phyloP scores from a whole-genome alignment of 495 filamentous ascomycete species.

The Neurospora terricola region DNA sequence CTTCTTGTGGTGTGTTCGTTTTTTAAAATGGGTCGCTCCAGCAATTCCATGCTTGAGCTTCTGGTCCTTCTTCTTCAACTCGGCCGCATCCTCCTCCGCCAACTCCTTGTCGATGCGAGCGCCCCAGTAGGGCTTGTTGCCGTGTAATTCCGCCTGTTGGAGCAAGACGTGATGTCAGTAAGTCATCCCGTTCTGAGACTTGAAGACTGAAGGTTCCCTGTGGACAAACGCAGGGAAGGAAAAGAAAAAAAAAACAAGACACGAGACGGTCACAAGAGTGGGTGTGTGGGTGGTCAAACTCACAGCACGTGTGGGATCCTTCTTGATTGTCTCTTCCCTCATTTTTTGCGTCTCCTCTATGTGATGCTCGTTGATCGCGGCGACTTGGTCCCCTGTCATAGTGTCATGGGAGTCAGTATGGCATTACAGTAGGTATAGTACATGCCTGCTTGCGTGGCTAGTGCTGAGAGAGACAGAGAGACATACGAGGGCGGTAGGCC shows the following conservation, averaged over 20 bases:
- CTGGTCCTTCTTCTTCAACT: conserved; percentile 11
- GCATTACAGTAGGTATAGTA: neutral
- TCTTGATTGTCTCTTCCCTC: conserved; percentile 12
- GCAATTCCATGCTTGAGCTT: neutral
- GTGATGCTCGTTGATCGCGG: conserved; percentile 8
- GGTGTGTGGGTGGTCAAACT: neutral
- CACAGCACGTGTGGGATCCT: conserved; percentile 15
- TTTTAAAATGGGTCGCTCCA: neutral
- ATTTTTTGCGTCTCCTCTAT: conserved; percentile 5
- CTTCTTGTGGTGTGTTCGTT: neutral
- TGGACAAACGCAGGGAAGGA: neutral
- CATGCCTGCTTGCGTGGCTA: neutral
- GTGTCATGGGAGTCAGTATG: neutral
- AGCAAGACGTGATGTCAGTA: neutral
- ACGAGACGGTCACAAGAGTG: neutral
- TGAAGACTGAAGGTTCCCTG: neutral
- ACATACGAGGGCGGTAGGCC: conserved; percentile 15
- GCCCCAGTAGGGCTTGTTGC: conserved; percentile 14
- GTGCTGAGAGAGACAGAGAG: neutral
- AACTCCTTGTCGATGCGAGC: conserved; percentile 21
- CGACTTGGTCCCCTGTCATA: conserved; percentile 9
- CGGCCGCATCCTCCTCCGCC: conserved; percentile 13
- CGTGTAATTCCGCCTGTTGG: conserved; percentile 11
- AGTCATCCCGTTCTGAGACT: neutral
- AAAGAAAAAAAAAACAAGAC: neutral